Conservation (phyloP, 345 rosid species). For the Euphorbia peplus region DNA sequence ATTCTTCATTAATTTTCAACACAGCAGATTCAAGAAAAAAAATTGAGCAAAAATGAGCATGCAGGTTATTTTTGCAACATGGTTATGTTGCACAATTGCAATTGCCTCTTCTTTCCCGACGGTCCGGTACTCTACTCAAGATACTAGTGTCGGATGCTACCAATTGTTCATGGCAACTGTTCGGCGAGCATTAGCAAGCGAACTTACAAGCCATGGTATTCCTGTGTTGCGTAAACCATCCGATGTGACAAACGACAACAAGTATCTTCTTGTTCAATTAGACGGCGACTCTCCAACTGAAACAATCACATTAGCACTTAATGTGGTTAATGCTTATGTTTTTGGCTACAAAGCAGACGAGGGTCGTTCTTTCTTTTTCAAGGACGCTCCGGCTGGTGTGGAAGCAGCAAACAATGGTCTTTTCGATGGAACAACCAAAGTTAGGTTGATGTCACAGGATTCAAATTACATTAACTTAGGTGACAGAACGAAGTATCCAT, state of each 20-base stretch:
- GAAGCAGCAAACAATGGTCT: too few species aligned
- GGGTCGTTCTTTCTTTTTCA: too few species aligned
- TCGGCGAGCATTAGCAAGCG: background rate
- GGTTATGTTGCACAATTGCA: background rate
- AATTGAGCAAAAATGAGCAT: background rate
- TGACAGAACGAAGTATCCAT: too few species aligned
- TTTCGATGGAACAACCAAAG: background rate
- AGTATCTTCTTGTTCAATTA: background rate
- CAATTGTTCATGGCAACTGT: background rate
- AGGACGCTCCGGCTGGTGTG: too few species aligned
- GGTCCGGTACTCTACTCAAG: too few species aligned
- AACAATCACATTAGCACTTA: background rate
- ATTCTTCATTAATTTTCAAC: too few species aligned
- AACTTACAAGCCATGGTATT: background rate
- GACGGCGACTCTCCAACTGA: background rate
- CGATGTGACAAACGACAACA: background rate
- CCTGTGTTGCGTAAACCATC: background rate
- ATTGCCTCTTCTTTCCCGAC: too few species aligned
- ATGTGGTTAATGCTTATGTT: background rate
- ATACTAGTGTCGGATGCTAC: too few species aligned
- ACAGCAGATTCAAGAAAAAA: too few species aligned
- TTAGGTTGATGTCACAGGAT: background rate
- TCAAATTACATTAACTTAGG: too few species aligned
- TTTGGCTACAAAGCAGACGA: too few species aligned
- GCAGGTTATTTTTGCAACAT: background rate